phyloP scores from a whole-genome alignment of 345 rosid genomes.

The Firmiana major region DNA sequence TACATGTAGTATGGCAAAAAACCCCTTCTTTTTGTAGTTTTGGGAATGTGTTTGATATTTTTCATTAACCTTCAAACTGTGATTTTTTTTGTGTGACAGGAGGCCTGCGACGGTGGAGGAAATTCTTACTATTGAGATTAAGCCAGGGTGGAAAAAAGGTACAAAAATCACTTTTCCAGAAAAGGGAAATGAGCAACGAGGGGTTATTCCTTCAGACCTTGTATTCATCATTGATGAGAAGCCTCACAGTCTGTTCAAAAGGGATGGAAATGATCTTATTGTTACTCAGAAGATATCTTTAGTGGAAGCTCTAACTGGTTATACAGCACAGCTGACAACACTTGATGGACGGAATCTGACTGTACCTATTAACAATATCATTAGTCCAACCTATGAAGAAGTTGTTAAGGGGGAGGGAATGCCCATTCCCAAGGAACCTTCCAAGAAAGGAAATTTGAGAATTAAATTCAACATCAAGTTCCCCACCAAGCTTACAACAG shows the following conservation, averaged over 20 bases:
- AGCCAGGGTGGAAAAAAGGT: conserved; percentile 91
- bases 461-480: conserved; percentile 76
- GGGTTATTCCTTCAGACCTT: conserved; percentile 60
- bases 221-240: conserved; percentile 78
- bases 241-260: conserved; percentile 71
- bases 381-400: conserved; percentile 73
- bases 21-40: background rate
- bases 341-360: conserved; percentile 70
- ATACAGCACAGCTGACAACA: conserved; percentile 49
- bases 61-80: background rate
- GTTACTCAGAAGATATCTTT: conserved; percentile 59
- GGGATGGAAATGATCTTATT: conserved; percentile 83
- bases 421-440: conserved; percentile 83
- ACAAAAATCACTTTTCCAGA: conserved; percentile 71
- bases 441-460: conserved; percentile 71
- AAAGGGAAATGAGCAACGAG: conserved; percentile 74
- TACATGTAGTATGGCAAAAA: too few species aligned
- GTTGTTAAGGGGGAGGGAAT: conserved; percentile 79
- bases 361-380: conserved; percentile 42
- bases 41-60: background rate
- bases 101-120: conserved; percentile 61
- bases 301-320: conserved; percentile 74
- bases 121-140: conserved; percentile 68
- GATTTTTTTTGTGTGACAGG: conserved; percentile 28
- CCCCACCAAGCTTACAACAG: conserved; percentile 63